phyloP scores from a whole-genome alignment of 495 filamentous ascomycete genomes.

The Podospora australis region DNA sequence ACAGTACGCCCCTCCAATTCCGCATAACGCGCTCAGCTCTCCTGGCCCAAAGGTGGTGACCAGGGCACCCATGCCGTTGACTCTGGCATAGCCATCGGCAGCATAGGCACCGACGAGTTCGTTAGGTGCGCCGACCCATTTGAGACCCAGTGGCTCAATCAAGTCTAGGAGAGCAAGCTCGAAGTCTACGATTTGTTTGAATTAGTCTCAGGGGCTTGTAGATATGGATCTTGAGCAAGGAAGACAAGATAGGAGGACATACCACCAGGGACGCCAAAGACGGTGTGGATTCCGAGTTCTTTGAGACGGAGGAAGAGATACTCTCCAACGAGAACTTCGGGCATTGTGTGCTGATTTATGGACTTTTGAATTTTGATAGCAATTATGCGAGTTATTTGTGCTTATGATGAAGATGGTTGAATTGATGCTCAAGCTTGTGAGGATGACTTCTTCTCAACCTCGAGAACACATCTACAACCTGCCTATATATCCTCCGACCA shows the following conservation, averaged over 20 bases:
- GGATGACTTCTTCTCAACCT: no score
- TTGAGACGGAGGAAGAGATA: constrained; percentile 61
- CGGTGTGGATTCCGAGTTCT: constrained; percentile 52
- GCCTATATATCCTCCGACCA: no score
- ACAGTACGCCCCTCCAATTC: constrained; percentile 57
- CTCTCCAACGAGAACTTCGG: constrained; percentile 34
- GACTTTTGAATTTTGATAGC: no score
- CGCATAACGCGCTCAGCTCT: constrained; percentile 63
- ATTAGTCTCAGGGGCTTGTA: no score
- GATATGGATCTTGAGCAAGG: no score
- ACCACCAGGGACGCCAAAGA: constrained; percentile 62
- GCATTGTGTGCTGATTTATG: constrained; percentile 18
- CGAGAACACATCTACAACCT: no score
- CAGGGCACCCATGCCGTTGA: constrained; percentile 59
- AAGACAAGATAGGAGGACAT: neutral
- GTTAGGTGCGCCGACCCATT: constrained; percentile 66
- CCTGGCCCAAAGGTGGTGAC: constrained; percentile 68
- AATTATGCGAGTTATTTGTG: no score
- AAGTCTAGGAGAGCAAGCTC: constrained; percentile 57
- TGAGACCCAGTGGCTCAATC: constrained; percentile 48
- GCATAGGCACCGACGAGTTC: constrained; percentile 56
- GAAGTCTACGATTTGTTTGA: constrained; percentile 30
- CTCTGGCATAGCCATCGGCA: constrained; percentile 64
- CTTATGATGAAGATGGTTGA: no score
- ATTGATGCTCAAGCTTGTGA: no score